Evolutionary conservation across 805 yeast species (phyloP).

Genomic region (Pichia pseudocactophila): DNA sequence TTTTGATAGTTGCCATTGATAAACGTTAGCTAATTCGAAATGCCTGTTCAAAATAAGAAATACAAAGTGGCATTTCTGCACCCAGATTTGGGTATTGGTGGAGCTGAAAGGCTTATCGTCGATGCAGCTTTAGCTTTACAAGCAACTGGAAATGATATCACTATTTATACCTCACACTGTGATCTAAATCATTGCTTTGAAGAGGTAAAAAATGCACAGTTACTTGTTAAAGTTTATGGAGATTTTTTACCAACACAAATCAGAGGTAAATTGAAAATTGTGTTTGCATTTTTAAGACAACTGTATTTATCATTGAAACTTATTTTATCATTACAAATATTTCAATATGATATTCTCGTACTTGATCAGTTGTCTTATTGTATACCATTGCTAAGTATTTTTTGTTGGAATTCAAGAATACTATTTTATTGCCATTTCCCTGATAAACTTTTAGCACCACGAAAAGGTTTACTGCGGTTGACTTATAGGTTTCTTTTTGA

Average conservation of each 20-base stretch:
- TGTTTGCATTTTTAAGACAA: constrained; percentile 81
- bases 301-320: constrained; percentile 45
- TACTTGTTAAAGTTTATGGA: constrained; percentile 68
- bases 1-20: too few species aligned
- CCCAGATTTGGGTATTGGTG: constrained; percentile 95
- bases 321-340: constrained; percentile 40
- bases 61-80: constrained; percentile 70
- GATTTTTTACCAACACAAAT: constrained; percentile 73
- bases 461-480: constrained; percentile 43
- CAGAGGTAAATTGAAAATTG: constrained; percentile 59
- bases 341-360: constrained; percentile 58
- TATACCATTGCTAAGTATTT: constrained; percentile 57
- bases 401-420: constrained; percentile 38
- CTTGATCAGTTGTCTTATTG: constrained; percentile 86
- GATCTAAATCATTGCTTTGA: constrained; percentile 84
- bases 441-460: constrained; percentile 67
- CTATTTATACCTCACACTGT: constrained; percentile 83
- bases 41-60: not conserved
- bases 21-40: not conserved
- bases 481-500: constrained; percentile 81
- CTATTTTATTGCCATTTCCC: constrained; percentile 96
- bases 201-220: constrained; percentile 54
- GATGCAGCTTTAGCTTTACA: constrained; percentile 91
- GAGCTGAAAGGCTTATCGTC: constrained; percentile 95
- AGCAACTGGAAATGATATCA: constrained; percentile 41